Conservation (phyloP, 768 basidiomycete species). For the Pleurotus tuber-regium region DNA sequence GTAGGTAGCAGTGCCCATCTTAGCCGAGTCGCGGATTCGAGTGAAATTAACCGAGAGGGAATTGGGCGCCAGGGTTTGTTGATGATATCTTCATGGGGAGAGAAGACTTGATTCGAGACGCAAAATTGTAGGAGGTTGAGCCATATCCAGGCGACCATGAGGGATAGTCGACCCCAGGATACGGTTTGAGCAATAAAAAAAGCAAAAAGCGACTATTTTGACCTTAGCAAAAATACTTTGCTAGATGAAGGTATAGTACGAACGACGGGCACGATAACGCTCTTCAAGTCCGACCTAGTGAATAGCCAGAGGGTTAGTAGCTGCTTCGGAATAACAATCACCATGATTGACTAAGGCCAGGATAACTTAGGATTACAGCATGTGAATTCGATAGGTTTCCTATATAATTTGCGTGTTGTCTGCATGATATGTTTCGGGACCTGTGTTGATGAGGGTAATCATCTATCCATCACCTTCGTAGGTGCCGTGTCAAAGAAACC, state of each 20-base stretch:
- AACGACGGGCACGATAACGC: neutral
- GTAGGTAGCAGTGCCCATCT: neutral
- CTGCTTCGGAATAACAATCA: neutral
- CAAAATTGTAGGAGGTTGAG: neutral
- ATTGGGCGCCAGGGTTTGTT: slow-evolving; percentile 1
- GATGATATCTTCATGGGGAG: neutral
- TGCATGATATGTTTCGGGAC: too few species aligned
- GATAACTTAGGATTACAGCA: too few species aligned
- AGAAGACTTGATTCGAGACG: neutral
- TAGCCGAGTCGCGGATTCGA: neutral
- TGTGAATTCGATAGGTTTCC: too few species aligned
- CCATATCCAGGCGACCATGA: neutral
- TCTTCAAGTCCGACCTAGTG: neutral
- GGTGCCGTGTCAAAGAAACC: too few species aligned
- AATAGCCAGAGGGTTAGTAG: neutral
- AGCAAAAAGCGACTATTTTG: neutral
- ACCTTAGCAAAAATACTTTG: too few species aligned
- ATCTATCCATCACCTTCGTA: too few species aligned
- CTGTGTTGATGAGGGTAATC: too few species aligned
- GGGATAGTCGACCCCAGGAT: neutral
- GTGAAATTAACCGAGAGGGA: neutral
- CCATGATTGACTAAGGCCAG: too few species aligned
- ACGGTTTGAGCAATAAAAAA: neutral
- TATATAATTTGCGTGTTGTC: too few species aligned
- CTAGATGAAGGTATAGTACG: too few species aligned